Evolutionary conservation across 148 eudicot species (phyloP), one percentile per base, ranked within the genome.

Genomic region (Rhododendron molle): DNA sequence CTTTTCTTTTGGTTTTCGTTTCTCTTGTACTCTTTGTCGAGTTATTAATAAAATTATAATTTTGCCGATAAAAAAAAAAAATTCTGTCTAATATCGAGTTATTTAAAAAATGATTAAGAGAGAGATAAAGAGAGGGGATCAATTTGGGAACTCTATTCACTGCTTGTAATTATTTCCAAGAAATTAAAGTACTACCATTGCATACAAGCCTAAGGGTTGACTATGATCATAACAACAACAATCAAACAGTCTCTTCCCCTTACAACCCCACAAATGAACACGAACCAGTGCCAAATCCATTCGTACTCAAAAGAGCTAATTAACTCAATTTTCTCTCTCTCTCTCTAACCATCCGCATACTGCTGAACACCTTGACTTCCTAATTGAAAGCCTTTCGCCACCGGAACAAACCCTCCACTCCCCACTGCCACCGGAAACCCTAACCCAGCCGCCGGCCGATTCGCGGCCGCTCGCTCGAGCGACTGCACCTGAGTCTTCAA

Each of bases 401-500:
- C n/a, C 9, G 74, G 50, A 81, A 89, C 72, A 79, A 86, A 89
- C 36, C 87, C 86, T 28, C 89, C 90, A 0, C 89, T n/a, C 71
- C 71, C 79, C 90, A 90, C 83, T 0, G 92, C 91, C 73, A 89
- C 90, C 1, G 93, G 93, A 62, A 88, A 91, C 93, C 94, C 43
- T 82, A n/a, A 21, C 69, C 89, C 49, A 26, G 44, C 15, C 5
- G 91, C 26, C 15, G 92, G 92, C 82, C 89, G 62, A 38, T 77
- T 90, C 0, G 83, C 87, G 0, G 93, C 93, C 1, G 85, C 91
- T 15, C 91, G 81, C 60, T 95, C 97, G 0, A 95, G 93, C 0
- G 95, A 88, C 83, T 94, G 94, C 16, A 95, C 96, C 79, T 95
- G 98, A 32, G 92, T 89, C 84, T 94, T 94, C 89, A 95, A 89